Percentiles rank a stretch among this genome's conserved stretches.
phyloP scores from a whole-genome alignment of 75 land plant species.

The Adiantum capillusveneris region DNA sequence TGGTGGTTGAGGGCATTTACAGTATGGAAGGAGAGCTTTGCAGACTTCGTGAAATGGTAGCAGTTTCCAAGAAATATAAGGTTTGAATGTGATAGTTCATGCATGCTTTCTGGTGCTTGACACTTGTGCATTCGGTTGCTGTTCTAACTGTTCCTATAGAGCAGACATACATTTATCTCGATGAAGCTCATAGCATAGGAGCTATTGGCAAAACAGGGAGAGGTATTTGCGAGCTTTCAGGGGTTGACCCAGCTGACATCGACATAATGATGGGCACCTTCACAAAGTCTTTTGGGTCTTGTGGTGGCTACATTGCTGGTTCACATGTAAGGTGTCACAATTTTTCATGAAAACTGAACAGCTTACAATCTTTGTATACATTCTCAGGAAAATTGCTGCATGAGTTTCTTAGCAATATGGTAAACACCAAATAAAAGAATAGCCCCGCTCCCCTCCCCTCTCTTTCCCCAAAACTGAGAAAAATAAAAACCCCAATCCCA shows the following conservation, averaged over 20 bases:
- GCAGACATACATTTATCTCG: conserved; percentile 71
- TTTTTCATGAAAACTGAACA: not conserved
- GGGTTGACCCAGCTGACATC: conserved; percentile 84
- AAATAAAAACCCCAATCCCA: too few species aligned
- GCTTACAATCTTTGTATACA: too few species aligned
- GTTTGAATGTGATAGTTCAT: conserved; percentile 20
- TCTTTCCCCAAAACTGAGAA: too few species aligned
- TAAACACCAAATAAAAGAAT: too few species aligned
- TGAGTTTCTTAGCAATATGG: too few species aligned
- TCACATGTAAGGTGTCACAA: conserved; percentile 49
- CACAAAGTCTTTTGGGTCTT: conserved; percentile 98
- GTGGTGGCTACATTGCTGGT: conserved; percentile 96
- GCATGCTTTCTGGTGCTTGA: too few species aligned
- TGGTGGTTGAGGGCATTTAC: conserved; percentile 90
- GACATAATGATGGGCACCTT: conserved; percentile 99
- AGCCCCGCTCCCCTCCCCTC: too few species aligned
- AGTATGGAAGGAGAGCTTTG: conserved; percentile 97
- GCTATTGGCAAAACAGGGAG: conserved; percentile 92
- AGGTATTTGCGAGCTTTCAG: conserved; percentile 88
- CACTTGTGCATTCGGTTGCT: not conserved
- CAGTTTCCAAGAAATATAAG: conserved; percentile 90
- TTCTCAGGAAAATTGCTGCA: too few species aligned
- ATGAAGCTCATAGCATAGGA: conserved; percentile 98
- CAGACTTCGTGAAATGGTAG: conserved; percentile 81
- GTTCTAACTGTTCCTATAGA: too few species aligned